Percentiles rank a stretch among this genome's conserved stretches.
Evolutionary conservation across 2,329 filamentous ascomycete genomes (phyloP).

Genomic region (Calonectria leucothoes): DNA sequence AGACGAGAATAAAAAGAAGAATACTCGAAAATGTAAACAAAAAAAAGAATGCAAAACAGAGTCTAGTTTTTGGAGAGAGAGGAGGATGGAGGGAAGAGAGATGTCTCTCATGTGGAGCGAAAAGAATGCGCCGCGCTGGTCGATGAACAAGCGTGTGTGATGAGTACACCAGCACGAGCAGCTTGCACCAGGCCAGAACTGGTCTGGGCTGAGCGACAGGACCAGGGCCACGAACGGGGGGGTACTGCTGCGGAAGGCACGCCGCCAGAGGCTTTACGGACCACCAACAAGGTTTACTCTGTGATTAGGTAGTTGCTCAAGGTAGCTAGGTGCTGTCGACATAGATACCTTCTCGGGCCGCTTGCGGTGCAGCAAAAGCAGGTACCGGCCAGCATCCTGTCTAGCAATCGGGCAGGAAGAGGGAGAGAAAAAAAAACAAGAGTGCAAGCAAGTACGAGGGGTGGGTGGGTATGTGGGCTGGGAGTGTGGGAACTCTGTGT

Average conservation of each 20-base stretch:
- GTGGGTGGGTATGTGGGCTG: constrained; percentile 6
- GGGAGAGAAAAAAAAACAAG: background rate
- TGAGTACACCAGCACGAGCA: constrained; percentile 19
- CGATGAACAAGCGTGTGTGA: constrained; percentile 6
- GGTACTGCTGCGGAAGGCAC: background rate
- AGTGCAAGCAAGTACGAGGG: background rate
- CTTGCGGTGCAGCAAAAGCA: background rate
- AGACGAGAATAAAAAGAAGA: constrained; percentile 36
- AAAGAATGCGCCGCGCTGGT: constrained; percentile 14
- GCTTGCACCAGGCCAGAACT: constrained; percentile 1
- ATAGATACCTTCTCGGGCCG: background rate
- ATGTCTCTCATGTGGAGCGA: constrained; percentile 15
- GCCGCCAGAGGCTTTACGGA: background rate
- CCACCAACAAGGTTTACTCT: background rate
- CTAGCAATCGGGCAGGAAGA: background rate
- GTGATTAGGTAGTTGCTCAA: background rate
- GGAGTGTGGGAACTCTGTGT: constrained; percentile 11
- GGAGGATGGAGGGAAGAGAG: constrained; percentile 19
- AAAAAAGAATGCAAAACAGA: constrained; percentile 11
- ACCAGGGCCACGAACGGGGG: constrained; percentile 7
- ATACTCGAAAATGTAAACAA: constrained; percentile 26
- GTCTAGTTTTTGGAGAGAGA: background rate
- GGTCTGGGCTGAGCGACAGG: constrained; percentile 1
- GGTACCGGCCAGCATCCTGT: background rate
- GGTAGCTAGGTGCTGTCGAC: background rate